Conservation (phyloP, 2,329 filamentous ascomycete species). For the Alternaria infectoria region DNA sequence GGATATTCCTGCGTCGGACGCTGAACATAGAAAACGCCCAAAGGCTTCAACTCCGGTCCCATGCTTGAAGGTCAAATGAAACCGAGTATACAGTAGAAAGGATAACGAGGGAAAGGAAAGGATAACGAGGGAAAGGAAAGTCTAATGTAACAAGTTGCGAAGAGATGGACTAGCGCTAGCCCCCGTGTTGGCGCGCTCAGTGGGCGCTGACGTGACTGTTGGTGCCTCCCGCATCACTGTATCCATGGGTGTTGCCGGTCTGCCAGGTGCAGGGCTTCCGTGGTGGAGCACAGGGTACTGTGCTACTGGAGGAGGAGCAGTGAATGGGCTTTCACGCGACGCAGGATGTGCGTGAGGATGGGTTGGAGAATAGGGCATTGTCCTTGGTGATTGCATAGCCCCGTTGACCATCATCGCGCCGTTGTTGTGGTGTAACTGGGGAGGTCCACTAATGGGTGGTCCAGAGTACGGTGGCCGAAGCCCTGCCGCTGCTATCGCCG, state of each 20-base stretch:
- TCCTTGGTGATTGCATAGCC: slow-evolving; percentile 44
- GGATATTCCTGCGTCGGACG: slow-evolving; percentile 15
- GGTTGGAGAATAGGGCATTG: slow-evolving; percentile 45
- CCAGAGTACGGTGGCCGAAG: slow-evolving; percentile 39
- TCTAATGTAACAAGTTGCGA: slow-evolving; percentile 55
- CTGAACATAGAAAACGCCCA: slow-evolving; percentile 25
- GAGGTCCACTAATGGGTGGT: slow-evolving; percentile 35
- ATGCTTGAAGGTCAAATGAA: slow-evolving; percentile 15
- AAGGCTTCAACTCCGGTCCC: slow-evolving; percentile 27
- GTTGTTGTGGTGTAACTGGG: slow-evolving; percentile 43
- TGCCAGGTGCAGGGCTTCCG: slow-evolving; percentile 40
- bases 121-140: slow-evolving; percentile 8
- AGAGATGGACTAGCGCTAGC: slow-evolving; percentile 57
- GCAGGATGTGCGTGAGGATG: slow-evolving; percentile 42
- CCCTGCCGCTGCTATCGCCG: slow-evolving; percentile 36
- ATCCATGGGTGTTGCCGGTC: slow-evolving; percentile 45
- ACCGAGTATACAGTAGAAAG: slow-evolving; percentile 3
- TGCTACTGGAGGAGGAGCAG: slow-evolving; percentile 33
- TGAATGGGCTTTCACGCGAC: slow-evolving; percentile 46
- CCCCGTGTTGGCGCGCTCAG: slow-evolving; percentile 41
- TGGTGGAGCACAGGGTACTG: slow-evolving; percentile 40
- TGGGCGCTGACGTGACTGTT: slow-evolving; percentile 31
- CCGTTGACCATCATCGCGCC: slow-evolving; percentile 45
- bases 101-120: slow-evolving; percentile 8
- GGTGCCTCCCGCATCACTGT: slow-evolving; percentile 43